Base-by-base conservation (phyloP, 768 basidiomycete species). In the Podaxis mareebaensis region DNA sequence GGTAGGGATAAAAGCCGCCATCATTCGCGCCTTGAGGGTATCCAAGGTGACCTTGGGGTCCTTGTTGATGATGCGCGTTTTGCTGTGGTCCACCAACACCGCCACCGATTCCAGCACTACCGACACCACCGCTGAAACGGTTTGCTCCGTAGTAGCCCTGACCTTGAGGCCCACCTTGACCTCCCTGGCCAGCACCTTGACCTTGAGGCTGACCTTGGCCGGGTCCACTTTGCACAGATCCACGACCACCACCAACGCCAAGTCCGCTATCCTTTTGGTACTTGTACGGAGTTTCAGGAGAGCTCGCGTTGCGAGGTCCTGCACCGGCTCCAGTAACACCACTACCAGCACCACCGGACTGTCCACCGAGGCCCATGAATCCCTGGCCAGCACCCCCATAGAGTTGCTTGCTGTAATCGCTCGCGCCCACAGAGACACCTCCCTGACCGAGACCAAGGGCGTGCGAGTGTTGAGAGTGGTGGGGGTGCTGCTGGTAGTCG, bases 231-330 rank as follows among this genome's bases (percentile, higher is more conserved):
- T 77, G 78, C 11, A 77, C 77, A 33, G 78, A 73, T 10, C 78
- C 79, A 36, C 81, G 77, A 4, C 81, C 79, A 20, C 79, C 77
- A 81, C 64, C 78, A 40, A 79, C 80, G 40, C 80, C 78, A 20
- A 79, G 75, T 2, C 81, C 79, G 42, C 84, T 84, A 61, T 90
- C 91, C 77, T 91, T 90, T 11, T 81, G 77, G 3, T 89, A 87
- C 71, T 93, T 92, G 76, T 91, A 92, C 15, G 88, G 76, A 7
- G 85, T 77, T 74, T 92, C 91, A 1, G 91, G 90, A 5, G 90
- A 91, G 13, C 80, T 78, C 38, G 81, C 84, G 20, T 80, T 78
- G 13, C 82, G 76, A 11, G 83, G 83, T 3, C 83, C 87, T 40
- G 81, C 72, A 64, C 74, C 76, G 20, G 77, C 71, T 0, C 81